Evolutionary conservation across 495 filamentous ascomycete species (phyloP).

Genomic region (Saxophila tyrrhenica): DNA sequence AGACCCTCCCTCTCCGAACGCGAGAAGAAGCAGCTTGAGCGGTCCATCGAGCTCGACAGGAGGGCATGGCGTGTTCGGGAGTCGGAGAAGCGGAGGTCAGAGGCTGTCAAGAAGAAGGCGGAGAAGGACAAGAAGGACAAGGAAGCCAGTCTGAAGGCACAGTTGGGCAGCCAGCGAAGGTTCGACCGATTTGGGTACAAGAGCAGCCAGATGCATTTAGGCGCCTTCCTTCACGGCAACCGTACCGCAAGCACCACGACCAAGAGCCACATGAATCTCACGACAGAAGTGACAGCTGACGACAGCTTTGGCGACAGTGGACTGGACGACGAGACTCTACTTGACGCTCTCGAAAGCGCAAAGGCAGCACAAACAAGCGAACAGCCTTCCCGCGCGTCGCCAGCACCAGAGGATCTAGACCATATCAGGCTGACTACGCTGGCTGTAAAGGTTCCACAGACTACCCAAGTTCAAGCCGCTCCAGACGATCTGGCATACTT

Average conservation of each 20-base stretch:
- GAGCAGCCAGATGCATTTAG: slow-evolving; percentile 18
- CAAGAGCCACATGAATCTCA: background rate
- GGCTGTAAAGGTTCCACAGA: too few relatives aligned
- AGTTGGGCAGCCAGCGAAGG: slow-evolving; percentile 6
- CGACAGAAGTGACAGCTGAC: background rate
- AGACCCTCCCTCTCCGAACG: slow-evolving; percentile 14
- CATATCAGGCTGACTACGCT: too few relatives aligned
- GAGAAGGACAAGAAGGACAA: slow-evolving; percentile 18
- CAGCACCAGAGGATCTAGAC: too few relatives aligned
- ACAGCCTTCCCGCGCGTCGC: too few relatives aligned
- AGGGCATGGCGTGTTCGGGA: slow-evolving; percentile 18
- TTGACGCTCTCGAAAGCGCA: slow-evolving; percentile 2
- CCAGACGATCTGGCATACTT: slow-evolving; percentile 8
- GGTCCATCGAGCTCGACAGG: slow-evolving; percentile 17
- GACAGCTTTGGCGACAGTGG: slow-evolving; percentile 14
- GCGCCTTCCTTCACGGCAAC: slow-evolving; percentile 8
- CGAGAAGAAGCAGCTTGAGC: slow-evolving; percentile 19
- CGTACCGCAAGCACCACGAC: background rate
- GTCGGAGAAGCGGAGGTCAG: slow-evolving; percentile 16
- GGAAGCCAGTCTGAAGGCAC: slow-evolving; percentile 4
- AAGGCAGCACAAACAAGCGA: background rate
- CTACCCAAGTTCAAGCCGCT: too few relatives aligned
- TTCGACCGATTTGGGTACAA: slow-evolving; percentile 15
- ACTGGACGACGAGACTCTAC: slow-evolving; percentile 15
- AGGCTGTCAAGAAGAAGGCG: slow-evolving; percentile 10